phyloP scores from a whole-genome alignment of 2,329 filamentous ascomycete genomes.

The Colletotrichum agaves region DNA sequence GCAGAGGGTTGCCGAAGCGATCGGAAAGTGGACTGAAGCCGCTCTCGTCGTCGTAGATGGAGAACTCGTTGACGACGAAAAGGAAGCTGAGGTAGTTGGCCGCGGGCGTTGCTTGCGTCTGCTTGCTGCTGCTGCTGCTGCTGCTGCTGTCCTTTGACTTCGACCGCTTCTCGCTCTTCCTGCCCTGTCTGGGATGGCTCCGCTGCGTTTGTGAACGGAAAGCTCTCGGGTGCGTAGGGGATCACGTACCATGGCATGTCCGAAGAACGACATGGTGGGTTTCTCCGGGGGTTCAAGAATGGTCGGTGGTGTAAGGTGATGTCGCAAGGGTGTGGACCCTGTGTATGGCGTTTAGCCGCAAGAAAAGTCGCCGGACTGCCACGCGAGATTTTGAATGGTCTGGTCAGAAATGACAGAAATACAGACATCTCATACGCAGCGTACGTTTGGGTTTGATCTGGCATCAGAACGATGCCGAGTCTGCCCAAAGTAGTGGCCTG shows the following conservation, averaged over 20 bases:
- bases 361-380: constrained; percentile 5
- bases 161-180: background rate
- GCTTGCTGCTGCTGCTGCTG: background rate
- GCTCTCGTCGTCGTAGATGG: constrained; percentile 31
- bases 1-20: constrained; percentile 46
- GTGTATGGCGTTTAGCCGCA: too few relatives aligned
- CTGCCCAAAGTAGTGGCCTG: background rate
- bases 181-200: background rate
- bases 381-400: constrained; percentile 8
- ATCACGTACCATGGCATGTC: background rate
- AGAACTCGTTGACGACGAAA: constrained; percentile 52
- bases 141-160: background rate
- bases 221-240: fast-evolving
- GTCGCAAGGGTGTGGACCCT: too few relatives aligned
- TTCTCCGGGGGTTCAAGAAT: too few relatives aligned
- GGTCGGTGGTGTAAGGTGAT: too few relatives aligned
- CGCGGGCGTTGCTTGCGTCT: background rate
- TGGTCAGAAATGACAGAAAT: constrained; percentile 33
- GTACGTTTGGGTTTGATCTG: background rate
- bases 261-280: background rate
- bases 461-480: background rate
- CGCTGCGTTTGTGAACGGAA: background rate
- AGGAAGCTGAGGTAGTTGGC: constrained; percentile 45
- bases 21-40: background rate
- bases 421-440: background rate